phyloP scores from a whole-genome alignment of 192 early-diverging fungal genomes.

The Podila epicladia region DNA sequence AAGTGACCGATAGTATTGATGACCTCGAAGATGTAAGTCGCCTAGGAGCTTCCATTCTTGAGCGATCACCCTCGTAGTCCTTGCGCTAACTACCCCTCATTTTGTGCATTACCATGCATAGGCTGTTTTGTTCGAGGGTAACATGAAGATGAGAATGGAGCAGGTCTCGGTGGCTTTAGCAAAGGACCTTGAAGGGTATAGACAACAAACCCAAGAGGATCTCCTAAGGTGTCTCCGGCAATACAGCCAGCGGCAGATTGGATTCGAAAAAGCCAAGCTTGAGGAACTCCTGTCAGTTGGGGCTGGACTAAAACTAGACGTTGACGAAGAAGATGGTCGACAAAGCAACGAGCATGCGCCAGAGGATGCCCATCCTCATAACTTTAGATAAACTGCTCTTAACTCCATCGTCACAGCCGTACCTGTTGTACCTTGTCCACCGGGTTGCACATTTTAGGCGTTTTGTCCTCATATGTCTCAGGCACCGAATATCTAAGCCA shows the following conservation, averaged over 20 bases:
- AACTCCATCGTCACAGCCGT: background rate
- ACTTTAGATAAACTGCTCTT: constrained; percentile 18
- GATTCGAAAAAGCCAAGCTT: constrained; percentile 53
- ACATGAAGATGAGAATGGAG: constrained; percentile 52
- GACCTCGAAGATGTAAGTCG: constrained; percentile 55
- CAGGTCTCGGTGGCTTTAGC: constrained; percentile 44
- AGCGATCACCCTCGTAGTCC: background rate
- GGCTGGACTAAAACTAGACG: constrained; percentile 4
- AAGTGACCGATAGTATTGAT: constrained; percentile 54
- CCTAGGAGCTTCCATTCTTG: background rate
- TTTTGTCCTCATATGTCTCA: background rate
- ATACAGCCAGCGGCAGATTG: constrained; percentile 52
- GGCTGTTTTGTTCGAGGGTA: constrained; percentile 52
- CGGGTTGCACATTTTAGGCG: background rate
- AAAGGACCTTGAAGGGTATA: constrained; percentile 48
- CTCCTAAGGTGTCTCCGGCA: constrained; percentile 44
- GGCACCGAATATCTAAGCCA: background rate
- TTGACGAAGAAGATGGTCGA: background rate
- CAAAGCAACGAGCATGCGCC: background rate
- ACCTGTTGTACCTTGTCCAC: background rate
- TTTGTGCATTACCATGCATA: background rate
- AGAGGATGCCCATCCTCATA: background rate
- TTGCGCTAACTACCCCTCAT: background rate
- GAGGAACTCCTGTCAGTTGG: constrained; percentile 44
- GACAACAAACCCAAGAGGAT: constrained; percentile 51